phyloP scores from a whole-genome alignment of 805 yeast genomes.

The Sporopachydermia lactativora region DNA sequence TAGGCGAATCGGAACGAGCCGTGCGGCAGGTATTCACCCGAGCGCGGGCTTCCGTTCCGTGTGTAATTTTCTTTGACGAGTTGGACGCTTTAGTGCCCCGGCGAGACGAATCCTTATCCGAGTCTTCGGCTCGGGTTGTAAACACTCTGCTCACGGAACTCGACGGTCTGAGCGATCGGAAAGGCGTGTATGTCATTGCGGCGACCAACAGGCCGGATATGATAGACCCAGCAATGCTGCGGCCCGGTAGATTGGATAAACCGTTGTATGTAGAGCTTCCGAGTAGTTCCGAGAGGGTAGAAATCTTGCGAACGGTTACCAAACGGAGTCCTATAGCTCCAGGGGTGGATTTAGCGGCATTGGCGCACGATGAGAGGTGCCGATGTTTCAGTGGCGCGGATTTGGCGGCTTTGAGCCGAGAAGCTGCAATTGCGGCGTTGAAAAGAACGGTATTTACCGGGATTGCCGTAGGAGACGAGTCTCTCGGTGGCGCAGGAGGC shows the following conservation, averaged over 20 bases:
- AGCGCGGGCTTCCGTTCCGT: conserved; percentile 87
- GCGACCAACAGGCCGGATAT: conserved; percentile 97
- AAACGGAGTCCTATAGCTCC: conserved; percentile 57
- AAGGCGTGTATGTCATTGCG: conserved; percentile 88
- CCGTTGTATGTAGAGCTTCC: conserved; percentile 88
- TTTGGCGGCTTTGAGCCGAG: conserved; percentile 79
- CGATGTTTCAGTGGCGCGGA: conserved; percentile 94
- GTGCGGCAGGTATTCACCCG: conserved; percentile 86
- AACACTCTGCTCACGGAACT: conserved; percentile 88
- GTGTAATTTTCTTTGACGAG: conserved; percentile 92
- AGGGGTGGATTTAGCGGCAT: conserved; percentile 41
- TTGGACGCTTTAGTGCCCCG: conserved; percentile 92
- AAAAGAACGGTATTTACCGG: conserved; percentile 40
- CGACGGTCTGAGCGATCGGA: conserved; percentile 86
- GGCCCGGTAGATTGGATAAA: conserved; percentile 94
- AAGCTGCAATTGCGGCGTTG: conserved; percentile 80
- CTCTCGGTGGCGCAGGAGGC: conserved; percentile 20
- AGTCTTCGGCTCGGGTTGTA: conserved; percentile 85
- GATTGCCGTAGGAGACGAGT: conserved; percentile 26
- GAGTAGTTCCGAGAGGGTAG: conserved; percentile 58
- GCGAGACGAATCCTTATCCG: conserved; percentile 79
- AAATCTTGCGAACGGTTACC: conserved; percentile 68
- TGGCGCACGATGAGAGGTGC: conserved; percentile 70
- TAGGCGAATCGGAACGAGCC: conserved; percentile 92
- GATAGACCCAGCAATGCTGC: conserved; percentile 95